Conservation (phyloP, 1,139 yeast genomes). For the Zhuliangozyma blackwelliae region DNA sequence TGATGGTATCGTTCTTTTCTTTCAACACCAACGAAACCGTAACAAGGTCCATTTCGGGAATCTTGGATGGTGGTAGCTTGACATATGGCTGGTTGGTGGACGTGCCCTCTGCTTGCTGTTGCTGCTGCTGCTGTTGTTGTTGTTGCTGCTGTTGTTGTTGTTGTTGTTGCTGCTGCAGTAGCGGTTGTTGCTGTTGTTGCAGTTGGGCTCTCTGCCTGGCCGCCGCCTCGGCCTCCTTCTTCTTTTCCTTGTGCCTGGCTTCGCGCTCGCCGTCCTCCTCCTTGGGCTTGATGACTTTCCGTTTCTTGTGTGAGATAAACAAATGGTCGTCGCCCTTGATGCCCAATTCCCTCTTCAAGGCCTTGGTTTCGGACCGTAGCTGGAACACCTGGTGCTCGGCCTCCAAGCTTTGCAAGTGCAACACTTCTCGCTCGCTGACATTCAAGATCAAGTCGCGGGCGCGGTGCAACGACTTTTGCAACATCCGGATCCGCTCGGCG, state of each 20-base stretch:
- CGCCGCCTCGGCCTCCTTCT: slow-evolving; percentile 14
- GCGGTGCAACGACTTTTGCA: slow-evolving; percentile 72
- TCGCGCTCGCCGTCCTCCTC: slow-evolving; percentile 37
- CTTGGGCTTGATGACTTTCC: slow-evolving; percentile 43
- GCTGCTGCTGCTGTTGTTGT: slow-evolving; percentile 13
- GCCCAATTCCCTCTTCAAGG: slow-evolving; percentile 68
- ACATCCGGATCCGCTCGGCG: slow-evolving; percentile 72
- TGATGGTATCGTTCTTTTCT: slow-evolving; percentile 76
- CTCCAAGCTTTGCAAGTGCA: slow-evolving; percentile 55
- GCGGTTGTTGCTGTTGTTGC: slow-evolving; percentile 10
- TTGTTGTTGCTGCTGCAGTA: slow-evolving; percentile 9
- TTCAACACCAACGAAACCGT: slow-evolving; percentile 73
- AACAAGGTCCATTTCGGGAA: slow-evolving; percentile 86
- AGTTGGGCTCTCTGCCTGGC: slow-evolving; percentile 16
- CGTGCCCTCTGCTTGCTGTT: slow-evolving; percentile 22
- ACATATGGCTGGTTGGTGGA: slow-evolving; percentile 72
- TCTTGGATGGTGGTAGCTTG: slow-evolving; percentile 81
- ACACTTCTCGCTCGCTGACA: slow-evolving; percentile 72
- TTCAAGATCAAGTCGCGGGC: slow-evolving; percentile 68
- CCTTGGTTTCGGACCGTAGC: slow-evolving; percentile 66
- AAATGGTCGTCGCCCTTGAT: slow-evolving; percentile 84
- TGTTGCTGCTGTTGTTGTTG: slow-evolving; percentile 10
- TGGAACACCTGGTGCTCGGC: slow-evolving; percentile 64
- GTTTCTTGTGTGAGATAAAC: slow-evolving; percentile 73
- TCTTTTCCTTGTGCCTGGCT: slow-evolving; percentile 20